Evolutionary conservation across 768 basidiomycete genomes (phyloP).

Genomic region (Termitomyces sp.): DNA sequence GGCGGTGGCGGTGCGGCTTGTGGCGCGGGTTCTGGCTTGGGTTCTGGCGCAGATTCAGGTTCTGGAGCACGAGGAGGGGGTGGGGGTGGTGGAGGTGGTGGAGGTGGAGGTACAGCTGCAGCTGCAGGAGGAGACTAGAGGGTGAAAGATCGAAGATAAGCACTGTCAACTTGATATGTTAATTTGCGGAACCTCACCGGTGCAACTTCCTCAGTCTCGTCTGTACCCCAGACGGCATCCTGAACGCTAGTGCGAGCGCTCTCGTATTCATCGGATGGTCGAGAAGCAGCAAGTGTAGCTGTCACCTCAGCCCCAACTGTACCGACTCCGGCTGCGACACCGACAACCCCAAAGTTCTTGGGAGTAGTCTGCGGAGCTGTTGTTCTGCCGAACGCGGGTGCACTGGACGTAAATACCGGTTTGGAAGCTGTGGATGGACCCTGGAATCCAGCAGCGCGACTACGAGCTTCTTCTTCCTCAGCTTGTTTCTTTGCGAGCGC

Average conservation of each 20-base stretch:
- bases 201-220: slow-evolving; percentile 23
- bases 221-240: slow-evolving; percentile 27
- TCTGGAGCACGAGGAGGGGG: slow-evolving; percentile 25
- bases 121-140: slow-evolving; percentile 34
- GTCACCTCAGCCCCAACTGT: slow-evolving; percentile 34
- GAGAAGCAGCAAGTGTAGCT: slow-evolving; percentile 28
- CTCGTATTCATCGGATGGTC: slow-evolving; percentile 13
- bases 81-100: slow-evolving; percentile 34
- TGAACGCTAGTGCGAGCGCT: slow-evolving; percentile 25
- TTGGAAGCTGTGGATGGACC: slow-evolving; percentile 30
- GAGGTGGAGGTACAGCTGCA: slow-evolving; percentile 21
- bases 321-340: slow-evolving; percentile 28
- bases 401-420: slow-evolving; percentile 39
- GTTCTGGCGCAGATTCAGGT: slow-evolving; percentile 36
- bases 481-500: slow-evolving; percentile 84
- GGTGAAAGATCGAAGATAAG: slow-evolving; percentile 16
- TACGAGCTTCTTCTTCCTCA: slow-evolving; percentile 71
- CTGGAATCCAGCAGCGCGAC: slow-evolving; percentile 50
- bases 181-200: slow-evolving; percentile 21
- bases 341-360: slow-evolving; percentile 41
- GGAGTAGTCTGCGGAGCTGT: slow-evolving; percentile 31
- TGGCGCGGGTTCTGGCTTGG: slow-evolving; percentile 23
- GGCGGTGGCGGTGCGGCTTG: not conserved
- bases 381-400: slow-evolving; percentile 45
- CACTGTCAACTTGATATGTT: not conserved